Percentiles rank a stretch among this genome's conserved stretches.
Evolutionary conservation across 768 basidiomycete genomes (phyloP).

Genomic region (Trametes coccinea): DNA sequence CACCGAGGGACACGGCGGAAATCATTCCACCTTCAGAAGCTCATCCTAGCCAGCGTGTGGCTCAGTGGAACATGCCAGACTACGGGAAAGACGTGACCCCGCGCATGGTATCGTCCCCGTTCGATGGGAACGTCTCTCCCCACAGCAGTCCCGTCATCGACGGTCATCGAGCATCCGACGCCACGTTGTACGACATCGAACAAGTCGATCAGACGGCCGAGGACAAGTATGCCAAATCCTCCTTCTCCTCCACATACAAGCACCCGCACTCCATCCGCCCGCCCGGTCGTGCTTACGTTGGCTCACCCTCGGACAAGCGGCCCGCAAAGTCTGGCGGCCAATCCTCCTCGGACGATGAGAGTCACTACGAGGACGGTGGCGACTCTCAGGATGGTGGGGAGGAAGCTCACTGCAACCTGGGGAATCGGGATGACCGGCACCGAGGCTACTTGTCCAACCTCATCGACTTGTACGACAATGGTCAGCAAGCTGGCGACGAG

Average conservation of each 20-base stretch:
- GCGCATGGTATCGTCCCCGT: too few species aligned
- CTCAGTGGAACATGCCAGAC: conserved; percentile 10
- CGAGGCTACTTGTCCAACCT: conserved; percentile 53
- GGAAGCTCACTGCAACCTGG: conserved; percentile 19
- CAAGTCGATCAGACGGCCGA: not conserved
- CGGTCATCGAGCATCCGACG: conserved; percentile 33
- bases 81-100: not conserved
- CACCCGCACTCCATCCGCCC: conserved; percentile 64
- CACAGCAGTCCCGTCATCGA: conserved; percentile 2
- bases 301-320: conserved; percentile 38
- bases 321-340: conserved; percentile 36
- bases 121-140: conserved; percentile 16
- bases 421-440: conserved; percentile 30
- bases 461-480: conserved; percentile 52
- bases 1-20: too few species aligned
- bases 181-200: conserved; percentile 37
- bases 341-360: not conserved
- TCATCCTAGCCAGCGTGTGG: not conserved
- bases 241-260: conserved; percentile 56
- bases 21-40: too few species aligned
- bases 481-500: conserved; percentile 21
- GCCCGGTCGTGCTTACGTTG: conserved; percentile 44
- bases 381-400: conserved; percentile 25
- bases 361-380: conserved; percentile 29
- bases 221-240: conserved; percentile 42